phyloP scores from a whole-genome alignment of 2,329 filamentous ascomycete species.

The Ciborinia camelliae region DNA sequence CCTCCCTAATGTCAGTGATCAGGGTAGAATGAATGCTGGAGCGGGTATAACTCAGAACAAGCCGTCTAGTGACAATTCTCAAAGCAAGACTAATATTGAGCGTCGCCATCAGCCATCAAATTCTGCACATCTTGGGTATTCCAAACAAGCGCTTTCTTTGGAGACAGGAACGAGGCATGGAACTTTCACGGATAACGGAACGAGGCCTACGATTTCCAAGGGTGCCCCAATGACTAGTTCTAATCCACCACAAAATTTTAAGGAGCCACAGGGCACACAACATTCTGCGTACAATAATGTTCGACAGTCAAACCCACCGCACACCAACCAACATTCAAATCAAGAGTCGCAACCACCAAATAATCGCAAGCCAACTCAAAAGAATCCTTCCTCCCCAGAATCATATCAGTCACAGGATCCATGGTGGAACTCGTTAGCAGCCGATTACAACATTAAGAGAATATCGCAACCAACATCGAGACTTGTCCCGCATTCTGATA shows the following conservation, averaged over 20 bases:
- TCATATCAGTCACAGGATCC: slow-evolving; percentile 3
- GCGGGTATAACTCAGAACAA: neutral
- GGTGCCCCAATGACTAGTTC: neutral
- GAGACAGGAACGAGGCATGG: neutral
- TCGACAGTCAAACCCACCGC: neutral
- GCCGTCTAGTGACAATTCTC: neutral
- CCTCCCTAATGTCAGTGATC: neutral
- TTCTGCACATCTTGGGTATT: neutral
- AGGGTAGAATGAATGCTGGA: neutral
- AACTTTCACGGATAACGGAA: neutral
- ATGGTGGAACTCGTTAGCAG: slow-evolving; percentile 13
- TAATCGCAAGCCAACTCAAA: neutral
- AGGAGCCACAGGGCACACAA: neutral
- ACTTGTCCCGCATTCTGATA: neutral
- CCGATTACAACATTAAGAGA: slow-evolving; percentile 1
- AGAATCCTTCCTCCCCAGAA: neutral
- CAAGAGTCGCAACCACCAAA: neutral
- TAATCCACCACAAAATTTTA: neutral
- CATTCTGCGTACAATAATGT: neutral
- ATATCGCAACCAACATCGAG: slow-evolving; percentile 1
- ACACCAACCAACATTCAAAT: neutral
- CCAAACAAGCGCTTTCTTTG: neutral
- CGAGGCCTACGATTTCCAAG: neutral
- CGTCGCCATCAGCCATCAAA: neutral
- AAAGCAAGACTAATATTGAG: neutral